These are phyloP conservation scores for Diophrys sp. DNA, from an alignment of 73 alveolate species.

Conservation along the genomic window DNA sequence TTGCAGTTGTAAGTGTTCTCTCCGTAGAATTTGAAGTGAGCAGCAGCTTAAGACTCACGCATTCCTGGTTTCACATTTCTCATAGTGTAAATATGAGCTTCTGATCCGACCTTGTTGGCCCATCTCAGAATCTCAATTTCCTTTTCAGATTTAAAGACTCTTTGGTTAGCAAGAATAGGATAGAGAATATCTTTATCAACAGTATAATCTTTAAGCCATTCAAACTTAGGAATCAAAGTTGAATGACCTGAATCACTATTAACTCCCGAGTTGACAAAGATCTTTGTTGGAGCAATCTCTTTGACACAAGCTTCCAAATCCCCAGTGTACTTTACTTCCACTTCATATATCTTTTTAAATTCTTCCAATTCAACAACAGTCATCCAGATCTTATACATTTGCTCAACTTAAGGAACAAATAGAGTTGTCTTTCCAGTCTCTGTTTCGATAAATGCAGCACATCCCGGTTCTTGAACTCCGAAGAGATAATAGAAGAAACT, in stretches of 20 bases:
- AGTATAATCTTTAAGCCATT: constrained; percentile 51
- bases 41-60: constrained; percentile 77
- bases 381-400: constrained; percentile 78
- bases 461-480: constrained; percentile 73
- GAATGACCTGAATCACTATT: constrained; percentile 78
- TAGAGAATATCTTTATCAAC: constrained; percentile 67
- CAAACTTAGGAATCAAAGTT: constrained; percentile 62
- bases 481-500: constrained; percentile 67
- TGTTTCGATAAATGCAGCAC: constrained; percentile 66
- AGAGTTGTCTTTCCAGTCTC: constrained; percentile 52
- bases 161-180: constrained; percentile 75
- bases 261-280: constrained; percentile 74
- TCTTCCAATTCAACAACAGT: constrained; percentile 58
- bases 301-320: constrained; percentile 62
- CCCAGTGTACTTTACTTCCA: constrained; percentile 64
- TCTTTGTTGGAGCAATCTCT: constrained; percentile 62
- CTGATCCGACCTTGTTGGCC: constrained; percentile 73
- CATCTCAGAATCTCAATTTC: constrained; percentile 84
- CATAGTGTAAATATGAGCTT: constrained; percentile 80
- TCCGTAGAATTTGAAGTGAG: constrained; percentile 70
- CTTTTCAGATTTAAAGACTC: constrained; percentile 72
- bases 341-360: constrained; percentile 63
- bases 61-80: constrained; percentile 73
- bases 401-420: constrained; percentile 56
- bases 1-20: constrained; percentile 72